Base-by-base conservation (phyloP, 2,329 filamentous ascomycete species). In the Penicillium crustosum region DNA sequence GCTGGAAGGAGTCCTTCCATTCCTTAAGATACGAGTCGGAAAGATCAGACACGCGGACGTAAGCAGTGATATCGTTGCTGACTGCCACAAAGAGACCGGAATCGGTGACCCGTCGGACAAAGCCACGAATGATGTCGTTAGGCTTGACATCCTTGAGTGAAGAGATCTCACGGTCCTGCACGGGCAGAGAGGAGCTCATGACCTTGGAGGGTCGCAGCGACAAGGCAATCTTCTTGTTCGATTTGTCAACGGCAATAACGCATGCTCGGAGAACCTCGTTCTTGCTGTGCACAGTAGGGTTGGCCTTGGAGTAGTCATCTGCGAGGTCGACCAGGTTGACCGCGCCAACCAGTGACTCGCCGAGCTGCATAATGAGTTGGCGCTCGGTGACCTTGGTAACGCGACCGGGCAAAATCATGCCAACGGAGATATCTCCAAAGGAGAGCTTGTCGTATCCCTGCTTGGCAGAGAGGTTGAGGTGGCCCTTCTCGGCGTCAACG, bases 21-120 rank as follows among this genome's bases (percentile, higher is more conserved):
- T 97, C 91, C 75, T 97, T 97, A 68, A 99, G 78, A 73, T 88
- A 99, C 8, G 86, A 84, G 72, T 99, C 94, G 0, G 93, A 96
- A 15, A 99, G 82, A 72, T 97, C 93, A 10, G 89, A 86, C 53
- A 97, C 88, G 65, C 90, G 89, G 48, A 96, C 89, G 68, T 93
- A 89, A 0, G 88, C 93, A 49, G 89, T 90, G 19, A 96, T 82
- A 61, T 89, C 86, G 19, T 90, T 89, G 43, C 93, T 92, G 3
- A 99, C 81, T 27, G 88, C 83, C 47, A 99, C 85, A 68, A 97
- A 96, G 2, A 99, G 76, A 53, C 94, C 94, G 72, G 92, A 93
- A 64, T 96, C 91, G 0, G 90, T 84, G 42, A 97, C 86, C 64
- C 91, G 91, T 77, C 92, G 95, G 67, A 99, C 85, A 68, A 99